Evolutionary conservation across 2,329 filamentous ascomycete species (phyloP).

Genomic region (Penicillium sp.): DNA sequence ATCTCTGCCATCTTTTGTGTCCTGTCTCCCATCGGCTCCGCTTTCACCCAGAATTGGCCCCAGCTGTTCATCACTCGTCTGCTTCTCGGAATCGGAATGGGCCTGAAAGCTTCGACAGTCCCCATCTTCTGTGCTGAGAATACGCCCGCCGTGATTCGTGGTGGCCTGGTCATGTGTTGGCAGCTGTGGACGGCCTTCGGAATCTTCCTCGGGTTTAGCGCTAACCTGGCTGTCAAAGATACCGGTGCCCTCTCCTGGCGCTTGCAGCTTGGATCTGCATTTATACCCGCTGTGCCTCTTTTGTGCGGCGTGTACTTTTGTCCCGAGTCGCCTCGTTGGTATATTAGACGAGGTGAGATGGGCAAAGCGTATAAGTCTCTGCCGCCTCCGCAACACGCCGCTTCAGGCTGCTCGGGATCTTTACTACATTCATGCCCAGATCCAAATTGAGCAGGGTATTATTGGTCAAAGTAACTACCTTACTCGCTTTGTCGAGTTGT

Average conservation of each 20-base stretch:
- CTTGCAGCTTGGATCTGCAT: slow-evolving; percentile 59
- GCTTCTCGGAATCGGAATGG: slow-evolving; percentile 59
- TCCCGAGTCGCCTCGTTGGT: slow-evolving; percentile 62
- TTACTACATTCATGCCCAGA: slow-evolving; percentile 47
- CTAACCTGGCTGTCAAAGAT: slow-evolving; percentile 60
- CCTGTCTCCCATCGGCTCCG: slow-evolving; percentile 64
- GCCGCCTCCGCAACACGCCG: slow-evolving; percentile 53
- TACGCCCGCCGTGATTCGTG: slow-evolving; percentile 51
- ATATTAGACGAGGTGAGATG: slow-evolving; percentile 61
- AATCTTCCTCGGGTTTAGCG: slow-evolving; percentile 62
- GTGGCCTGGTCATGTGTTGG: slow-evolving; percentile 54
- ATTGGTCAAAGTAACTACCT: slow-evolving; percentile 52
- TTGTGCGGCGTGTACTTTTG: slow-evolving; percentile 56
- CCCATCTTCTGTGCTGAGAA: slow-evolving; percentile 54
- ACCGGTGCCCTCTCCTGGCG: slow-evolving; percentile 58
- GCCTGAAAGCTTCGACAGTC: slow-evolving; percentile 54
- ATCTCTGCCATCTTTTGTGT: slow-evolving; percentile 59
- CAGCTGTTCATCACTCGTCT: slow-evolving; percentile 54
- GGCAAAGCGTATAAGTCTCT: slow-evolving; percentile 55
- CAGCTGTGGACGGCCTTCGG: slow-evolving; percentile 55
- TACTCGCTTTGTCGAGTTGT: slow-evolving; percentile 53
- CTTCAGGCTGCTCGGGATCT: slow-evolving; percentile 58
- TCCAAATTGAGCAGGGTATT: slow-evolving; percentile 44
- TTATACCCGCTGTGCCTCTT: slow-evolving; percentile 60
- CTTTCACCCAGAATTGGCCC: slow-evolving; percentile 54